phyloP scores from a whole-genome alignment of 192 early-diverging fungal genomes.

The Podila horticola region DNA sequence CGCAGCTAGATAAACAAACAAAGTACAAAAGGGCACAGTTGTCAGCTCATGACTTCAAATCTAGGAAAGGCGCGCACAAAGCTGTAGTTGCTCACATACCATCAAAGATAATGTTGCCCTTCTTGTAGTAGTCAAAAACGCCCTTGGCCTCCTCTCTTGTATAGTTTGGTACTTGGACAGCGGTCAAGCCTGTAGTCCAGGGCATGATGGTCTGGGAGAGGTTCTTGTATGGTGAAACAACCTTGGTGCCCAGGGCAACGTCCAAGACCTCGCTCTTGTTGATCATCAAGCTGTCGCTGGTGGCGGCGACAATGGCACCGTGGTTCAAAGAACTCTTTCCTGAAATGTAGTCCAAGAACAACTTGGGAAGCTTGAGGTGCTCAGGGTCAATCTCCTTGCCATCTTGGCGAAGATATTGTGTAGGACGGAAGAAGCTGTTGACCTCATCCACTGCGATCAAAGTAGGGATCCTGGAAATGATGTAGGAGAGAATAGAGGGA shows the following conservation, averaged over 20 bases:
- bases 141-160: conserved; percentile 55
- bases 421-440: conserved; percentile 58
- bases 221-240: conserved; percentile 47
- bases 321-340: conserved; percentile 53
- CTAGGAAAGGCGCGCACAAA: too few species aligned
- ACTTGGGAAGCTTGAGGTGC: conserved; percentile 52
- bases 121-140: conserved; percentile 60
- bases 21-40: neutral
- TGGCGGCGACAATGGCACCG: conserved; percentile 57
- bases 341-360: conserved; percentile 60
- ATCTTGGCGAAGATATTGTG: conserved; percentile 55
- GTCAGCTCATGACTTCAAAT: too few species aligned
- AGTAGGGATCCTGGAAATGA: conserved; percentile 49
- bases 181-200: conserved; percentile 49
- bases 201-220: conserved; percentile 28
- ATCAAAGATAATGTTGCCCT: conserved; percentile 45
- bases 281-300: conserved; percentile 28
- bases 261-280: conserved; percentile 55
- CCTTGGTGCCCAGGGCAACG: conserved; percentile 43
- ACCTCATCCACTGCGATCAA: conserved; percentile 64
- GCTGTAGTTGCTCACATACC: conserved; percentile 7
- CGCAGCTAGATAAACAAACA: conserved; percentile 19
- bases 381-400: conserved; percentile 51
- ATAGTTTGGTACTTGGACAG: conserved; percentile 51
- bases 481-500: neutral